These are phyloP conservation scores for Giardia muris DNA, from an alignment of 208 protist genomes.

Conservation along the genomic window DNA sequence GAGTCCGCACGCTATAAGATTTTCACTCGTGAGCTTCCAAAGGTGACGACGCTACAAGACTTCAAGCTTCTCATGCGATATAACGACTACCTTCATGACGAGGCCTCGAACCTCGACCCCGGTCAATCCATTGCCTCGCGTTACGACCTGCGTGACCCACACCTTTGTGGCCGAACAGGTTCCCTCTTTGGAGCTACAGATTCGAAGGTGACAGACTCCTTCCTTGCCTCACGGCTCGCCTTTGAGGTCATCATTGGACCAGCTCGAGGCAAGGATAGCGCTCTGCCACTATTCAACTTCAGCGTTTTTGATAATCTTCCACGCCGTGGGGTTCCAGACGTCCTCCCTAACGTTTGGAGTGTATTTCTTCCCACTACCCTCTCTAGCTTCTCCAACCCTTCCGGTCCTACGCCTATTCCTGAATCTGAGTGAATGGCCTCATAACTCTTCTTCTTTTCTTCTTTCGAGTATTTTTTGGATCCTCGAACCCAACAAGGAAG, in stretches of 20 bases:
- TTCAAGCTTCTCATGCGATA: constrained; percentile 16
- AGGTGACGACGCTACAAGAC: neutral
- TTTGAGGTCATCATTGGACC: neutral
- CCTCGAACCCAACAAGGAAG: too few relatives aligned
- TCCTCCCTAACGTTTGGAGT: neutral
- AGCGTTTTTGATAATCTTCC: too few relatives aligned
- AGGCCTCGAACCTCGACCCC: neutral
- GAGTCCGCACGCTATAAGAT: neutral
- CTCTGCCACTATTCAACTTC: constrained; percentile 12
- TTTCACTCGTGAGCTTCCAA: neutral
- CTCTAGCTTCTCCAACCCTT: too few relatives aligned
- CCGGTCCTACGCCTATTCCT: too few relatives aligned
- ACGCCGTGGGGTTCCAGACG: neutral
- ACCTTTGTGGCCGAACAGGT: neutral
- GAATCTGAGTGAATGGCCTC: too few relatives aligned
- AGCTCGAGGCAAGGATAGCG: neutral
- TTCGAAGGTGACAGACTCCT: neutral
- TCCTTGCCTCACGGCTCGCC: neutral
- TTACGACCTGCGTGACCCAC: constrained; percentile 1
- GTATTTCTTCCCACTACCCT: neutral
- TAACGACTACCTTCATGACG: constrained; percentile 26
- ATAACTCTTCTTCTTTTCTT: too few relatives aligned
- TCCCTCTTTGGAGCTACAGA: constrained; percentile 5
- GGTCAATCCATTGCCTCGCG: neutral
- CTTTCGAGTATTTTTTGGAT: too few relatives aligned